Evolutionary conservation across 2,329 filamentous ascomycete genomes (phyloP), one percentile per base, ranked within the genome.

Genomic region (Aspergillus ustus): DNA sequence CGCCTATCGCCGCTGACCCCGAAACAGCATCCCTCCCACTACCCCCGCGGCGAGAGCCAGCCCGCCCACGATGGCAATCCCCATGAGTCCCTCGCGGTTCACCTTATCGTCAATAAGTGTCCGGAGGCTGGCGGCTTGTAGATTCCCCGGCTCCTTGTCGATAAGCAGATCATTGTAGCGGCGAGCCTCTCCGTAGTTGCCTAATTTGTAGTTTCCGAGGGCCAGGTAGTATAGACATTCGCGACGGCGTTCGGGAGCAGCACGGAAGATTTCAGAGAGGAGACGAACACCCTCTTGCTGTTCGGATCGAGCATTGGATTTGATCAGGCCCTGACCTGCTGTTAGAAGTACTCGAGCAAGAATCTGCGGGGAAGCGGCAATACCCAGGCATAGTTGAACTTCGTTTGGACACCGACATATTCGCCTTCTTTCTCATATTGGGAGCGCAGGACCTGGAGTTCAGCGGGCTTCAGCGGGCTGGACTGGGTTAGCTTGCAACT

Each of bases 361-460:
- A 17, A 13, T 15, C 20, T 55, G 28, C 17, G 28, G 52, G 29
- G 43, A 22, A 6, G 28, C 22, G 40, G 40, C 69, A 83, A 60
- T 87, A 96, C 93, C 95, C 95, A 99, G 75, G 95, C 94, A 78
- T 94, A 98, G 87, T 99, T 99, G 87, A 99, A 99, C 77, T 98
- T 98, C 64, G 95, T 99, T 80, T 99, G 95, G 45, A 99, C 87
- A 63, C 94, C 93, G 63, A 97, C 94, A 83, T 96, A 96, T 72
- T 96, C 92, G 69, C 94, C 95, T 81, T 99, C 95, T 76, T 97
- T 97, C 76, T 98, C 94, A 77, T 95, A 99, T 78, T 99, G 95
- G 63, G 91, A 85, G 67, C 94, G 91, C 57, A 99, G 85, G 65
- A 98, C 95, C 77, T 93, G 89, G 63, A 99, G 89, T 80, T 99